A percentile compares a stretch with the other conserved stretches of the same genome.
Evolutionary conservation across 169 alveolate genomes (phyloP).

Genomic region (Cryptosporidium ryanae): DNA sequence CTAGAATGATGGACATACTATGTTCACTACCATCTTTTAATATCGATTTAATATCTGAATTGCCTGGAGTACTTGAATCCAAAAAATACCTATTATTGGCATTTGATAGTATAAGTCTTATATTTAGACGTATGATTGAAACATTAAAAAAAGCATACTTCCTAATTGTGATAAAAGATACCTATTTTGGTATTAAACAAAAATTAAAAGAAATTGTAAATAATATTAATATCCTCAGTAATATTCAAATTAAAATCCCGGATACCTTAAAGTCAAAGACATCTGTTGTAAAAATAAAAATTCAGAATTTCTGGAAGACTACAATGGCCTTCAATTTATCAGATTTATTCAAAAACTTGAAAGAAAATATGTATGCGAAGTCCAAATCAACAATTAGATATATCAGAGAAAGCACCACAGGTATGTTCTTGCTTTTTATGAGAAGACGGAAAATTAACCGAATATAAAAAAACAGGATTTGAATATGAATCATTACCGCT

Average conservation of each 20-base stretch:
- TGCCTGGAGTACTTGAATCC: background rate
- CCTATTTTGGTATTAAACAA: no score
- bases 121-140: no score
- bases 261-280: no score
- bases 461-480: slow-evolving; percentile 20
- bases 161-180: no score
- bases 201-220: no score
- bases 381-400: background rate
- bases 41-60: background rate
- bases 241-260: no score
- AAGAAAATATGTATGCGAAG: background rate
- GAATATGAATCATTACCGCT: slow-evolving; percentile 55
- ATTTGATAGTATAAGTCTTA: no score
- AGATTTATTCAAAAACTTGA: background rate
- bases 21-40: slow-evolving; percentile 47
- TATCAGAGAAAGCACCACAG: background rate
- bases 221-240: no score
- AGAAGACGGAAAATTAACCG: background rate
- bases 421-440: background rate
- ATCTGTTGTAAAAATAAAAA: no score
- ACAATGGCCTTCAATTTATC: no score
- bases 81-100: background rate
- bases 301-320: no score
- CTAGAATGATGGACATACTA: slow-evolving; percentile 56
- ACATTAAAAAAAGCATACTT: no score